Conservation (phyloP, 345 rosid species). For the Arabidopsis suecica region DNA sequence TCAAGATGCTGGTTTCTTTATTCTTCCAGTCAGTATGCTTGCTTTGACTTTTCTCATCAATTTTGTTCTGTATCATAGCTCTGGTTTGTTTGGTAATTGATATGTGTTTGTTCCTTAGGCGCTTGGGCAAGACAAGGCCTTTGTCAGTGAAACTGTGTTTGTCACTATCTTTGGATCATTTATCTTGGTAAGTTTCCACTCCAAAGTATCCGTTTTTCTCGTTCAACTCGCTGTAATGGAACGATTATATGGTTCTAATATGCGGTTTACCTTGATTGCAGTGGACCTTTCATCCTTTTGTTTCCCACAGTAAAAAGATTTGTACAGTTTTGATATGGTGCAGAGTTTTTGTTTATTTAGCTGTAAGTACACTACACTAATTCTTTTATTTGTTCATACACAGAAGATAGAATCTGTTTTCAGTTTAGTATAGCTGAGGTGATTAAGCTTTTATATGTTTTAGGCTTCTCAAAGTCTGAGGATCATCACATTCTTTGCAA, state of each 20-base stretch:
- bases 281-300: conserved; percentile 89
- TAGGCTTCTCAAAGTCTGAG: conserved; percentile 78
- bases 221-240: not conserved
- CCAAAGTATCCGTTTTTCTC: not conserved
- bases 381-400: conserved; percentile 4
- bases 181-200: conserved; percentile 53
- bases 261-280: conserved; percentile 42
- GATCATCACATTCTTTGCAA: conserved; percentile 77
- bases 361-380: conserved; percentile 54
- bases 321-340: conserved; percentile 84
- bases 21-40: conserved; percentile 66
- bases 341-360: conserved; percentile 77
- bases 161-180: conserved; percentile 63
- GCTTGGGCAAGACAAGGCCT: conserved; percentile 69
- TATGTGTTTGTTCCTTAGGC: conserved; percentile 51
- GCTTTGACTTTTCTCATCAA: conserved; percentile 6
- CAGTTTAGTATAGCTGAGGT: not conserved
- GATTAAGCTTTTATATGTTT: not conserved
- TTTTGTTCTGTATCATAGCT: conserved; percentile 1
- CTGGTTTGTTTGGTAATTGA: conserved; percentile 14
- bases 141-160: conserved; percentile 72
- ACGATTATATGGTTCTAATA: conserved; percentile 7
- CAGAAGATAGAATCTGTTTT: not conserved
- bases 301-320: conserved; percentile 70
- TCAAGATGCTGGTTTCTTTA: conserved; percentile 69